Evolutionary conservation across 1,284 basidiomycete species (phyloP).

Genomic region (Gomphus bonarii): DNA sequence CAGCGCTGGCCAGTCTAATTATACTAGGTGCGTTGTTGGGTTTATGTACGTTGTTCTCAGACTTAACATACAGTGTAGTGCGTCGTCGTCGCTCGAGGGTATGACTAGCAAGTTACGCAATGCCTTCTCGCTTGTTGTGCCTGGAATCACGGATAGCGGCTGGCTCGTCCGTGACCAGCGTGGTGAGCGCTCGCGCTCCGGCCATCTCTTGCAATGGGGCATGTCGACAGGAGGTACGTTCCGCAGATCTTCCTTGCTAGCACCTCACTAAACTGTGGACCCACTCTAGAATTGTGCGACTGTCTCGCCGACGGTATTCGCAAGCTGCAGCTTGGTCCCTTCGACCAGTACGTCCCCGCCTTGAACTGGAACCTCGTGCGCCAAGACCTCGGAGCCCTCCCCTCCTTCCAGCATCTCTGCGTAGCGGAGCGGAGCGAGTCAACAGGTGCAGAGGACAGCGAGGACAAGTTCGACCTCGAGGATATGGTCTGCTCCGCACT

Average conservation of each 20-base stretch:
- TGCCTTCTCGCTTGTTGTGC: conserved; percentile 26
- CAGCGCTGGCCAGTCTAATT: conserved; percentile 31
- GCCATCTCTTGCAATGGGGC: conserved; percentile 19
- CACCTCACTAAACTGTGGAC: background rate
- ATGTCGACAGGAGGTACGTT: conserved; percentile 22
- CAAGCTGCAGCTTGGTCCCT: conserved; percentile 16
- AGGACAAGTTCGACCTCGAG: conserved; percentile 5
- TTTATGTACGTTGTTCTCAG: background rate
- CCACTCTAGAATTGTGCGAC: conserved; percentile 22
- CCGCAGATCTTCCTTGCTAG: background rate
- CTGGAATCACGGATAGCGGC: conserved; percentile 23
- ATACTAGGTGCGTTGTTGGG: conserved; percentile 23
- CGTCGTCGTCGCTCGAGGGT: conserved; percentile 26
- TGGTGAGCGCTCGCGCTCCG: conserved; percentile 12
- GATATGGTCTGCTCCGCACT: conserved; percentile 19
- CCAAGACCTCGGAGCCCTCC: conserved; percentile 17
- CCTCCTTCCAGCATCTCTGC: conserved; percentile 19
- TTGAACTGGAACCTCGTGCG: conserved; percentile 22
- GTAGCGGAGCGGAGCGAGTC: conserved; percentile 1
- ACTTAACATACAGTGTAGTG: conserved; percentile 18
- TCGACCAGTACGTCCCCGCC: conserved; percentile 24
- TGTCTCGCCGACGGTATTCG: conserved; percentile 23
- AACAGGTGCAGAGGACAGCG: background rate
- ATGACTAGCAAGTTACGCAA: conserved; percentile 22
- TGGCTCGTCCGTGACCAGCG: conserved; percentile 10